Conservation (phyloP, 176 grass and related monocot species). For the Poa annua region DNA sequence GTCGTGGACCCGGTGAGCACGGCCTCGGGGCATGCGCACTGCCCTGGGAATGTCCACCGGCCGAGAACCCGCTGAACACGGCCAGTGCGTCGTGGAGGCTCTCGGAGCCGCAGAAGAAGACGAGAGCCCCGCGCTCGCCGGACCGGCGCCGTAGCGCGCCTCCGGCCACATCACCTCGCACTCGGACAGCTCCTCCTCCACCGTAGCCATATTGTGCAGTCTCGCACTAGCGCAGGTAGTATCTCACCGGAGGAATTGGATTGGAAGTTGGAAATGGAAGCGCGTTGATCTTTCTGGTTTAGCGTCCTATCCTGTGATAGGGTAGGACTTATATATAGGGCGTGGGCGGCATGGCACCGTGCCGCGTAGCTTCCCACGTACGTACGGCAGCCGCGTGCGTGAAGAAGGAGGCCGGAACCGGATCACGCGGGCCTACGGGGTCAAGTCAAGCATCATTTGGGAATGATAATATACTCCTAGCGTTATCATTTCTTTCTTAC, state of each 20-base stretch:
- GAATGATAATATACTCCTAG: too few species aligned
- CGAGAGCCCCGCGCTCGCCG: slow-evolving; percentile 11
- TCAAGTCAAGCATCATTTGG: neutral
- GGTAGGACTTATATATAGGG: slow-evolving; percentile 28
- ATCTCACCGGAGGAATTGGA: neutral
- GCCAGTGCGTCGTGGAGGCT: neutral
- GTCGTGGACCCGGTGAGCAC: neutral
- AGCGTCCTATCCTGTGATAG: neutral
- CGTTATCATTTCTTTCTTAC: neutral
- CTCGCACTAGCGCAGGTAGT: neutral
- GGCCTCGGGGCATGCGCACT: neutral
- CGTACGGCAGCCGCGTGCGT: slow-evolving; percentile 17
- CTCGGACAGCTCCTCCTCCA: slow-evolving; percentile 63
- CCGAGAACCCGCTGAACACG: neutral
- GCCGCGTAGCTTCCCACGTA: slow-evolving; percentile 38
- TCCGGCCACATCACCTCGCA: slow-evolving; percentile 75
- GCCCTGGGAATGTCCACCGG: slow-evolving; percentile 52
- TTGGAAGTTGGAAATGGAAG: neutral
- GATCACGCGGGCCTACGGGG: neutral
- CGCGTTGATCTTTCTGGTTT: slow-evolving; percentile 18
- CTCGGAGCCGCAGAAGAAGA: neutral
- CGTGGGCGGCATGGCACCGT: neutral
- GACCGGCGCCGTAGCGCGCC: neutral
- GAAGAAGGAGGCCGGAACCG: neutral
- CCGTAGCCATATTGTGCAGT: slow-evolving; percentile 37